Evolutionary conservation across 2,329 filamentous ascomycete species (phyloP).

Genomic region (Botrytis galanthina): DNA sequence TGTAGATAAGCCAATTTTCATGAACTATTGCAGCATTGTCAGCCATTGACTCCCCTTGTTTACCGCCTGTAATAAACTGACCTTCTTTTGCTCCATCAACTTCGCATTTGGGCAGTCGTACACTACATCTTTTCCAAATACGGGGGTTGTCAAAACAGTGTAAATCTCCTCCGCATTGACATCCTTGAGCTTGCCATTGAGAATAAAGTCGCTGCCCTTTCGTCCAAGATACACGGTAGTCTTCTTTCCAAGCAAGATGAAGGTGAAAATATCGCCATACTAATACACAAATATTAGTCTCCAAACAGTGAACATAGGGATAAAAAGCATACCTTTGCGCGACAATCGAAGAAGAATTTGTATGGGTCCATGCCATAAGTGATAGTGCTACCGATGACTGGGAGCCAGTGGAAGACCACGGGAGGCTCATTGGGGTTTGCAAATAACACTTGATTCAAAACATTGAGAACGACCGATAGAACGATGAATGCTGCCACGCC

Average conservation of each 20-base stretch:
- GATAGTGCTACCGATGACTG: constrained; percentile 84
- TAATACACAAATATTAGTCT: constrained; percentile 38
- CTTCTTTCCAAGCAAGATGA: constrained; percentile 82
- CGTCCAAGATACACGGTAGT: constrained; percentile 82
- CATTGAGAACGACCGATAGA: constrained; percentile 69
- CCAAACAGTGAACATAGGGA: constrained; percentile 37
- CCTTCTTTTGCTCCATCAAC: constrained; percentile 96
- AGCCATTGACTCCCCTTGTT: constrained; percentile 25
- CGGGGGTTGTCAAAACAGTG: constrained; percentile 67
- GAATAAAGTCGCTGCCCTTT: constrained; percentile 83
- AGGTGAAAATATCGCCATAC: constrained; percentile 90
- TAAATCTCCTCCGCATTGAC: constrained; percentile 91
- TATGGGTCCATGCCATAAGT: constrained; percentile 95
- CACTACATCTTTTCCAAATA: constrained; percentile 82
- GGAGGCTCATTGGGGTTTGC: constrained; percentile 80
- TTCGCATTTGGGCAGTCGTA: constrained; percentile 91
- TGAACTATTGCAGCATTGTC: constrained; percentile 52
- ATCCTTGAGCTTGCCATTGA: constrained; percentile 87
- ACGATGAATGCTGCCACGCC: constrained; percentile 43
- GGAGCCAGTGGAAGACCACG: constrained; percentile 77
- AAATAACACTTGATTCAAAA: constrained; percentile 75
- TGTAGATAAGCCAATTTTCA: constrained; percentile 76
- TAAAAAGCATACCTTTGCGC: constrained; percentile 63
- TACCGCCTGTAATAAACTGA: constrained; percentile 41
- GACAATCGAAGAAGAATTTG: constrained; percentile 72